Percentiles rank a stretch among this genome's conserved stretches.
phyloP scores from a whole-genome alignment of 2,329 filamentous ascomycete genomes.

The Biscogniauxia sp. region DNA sequence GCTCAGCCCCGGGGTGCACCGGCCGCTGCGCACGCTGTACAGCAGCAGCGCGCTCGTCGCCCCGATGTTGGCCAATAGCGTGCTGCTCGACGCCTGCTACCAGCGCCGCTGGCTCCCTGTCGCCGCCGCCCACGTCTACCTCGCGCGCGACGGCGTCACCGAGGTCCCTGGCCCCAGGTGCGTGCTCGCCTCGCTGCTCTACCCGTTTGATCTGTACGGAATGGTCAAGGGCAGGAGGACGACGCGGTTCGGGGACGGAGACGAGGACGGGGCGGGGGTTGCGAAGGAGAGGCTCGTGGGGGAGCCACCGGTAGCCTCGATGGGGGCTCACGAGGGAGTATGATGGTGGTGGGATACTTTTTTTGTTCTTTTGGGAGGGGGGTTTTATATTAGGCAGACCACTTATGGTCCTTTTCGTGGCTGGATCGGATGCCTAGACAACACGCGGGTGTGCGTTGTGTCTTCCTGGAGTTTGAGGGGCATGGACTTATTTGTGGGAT shows the following conservation, averaged over 20 bases:
- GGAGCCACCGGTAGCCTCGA: not conserved
- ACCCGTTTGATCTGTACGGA: slow-evolving; percentile 40
- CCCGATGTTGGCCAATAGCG: slow-evolving; percentile 51
- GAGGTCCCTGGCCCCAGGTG: slow-evolving; percentile 50
- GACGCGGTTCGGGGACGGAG: slow-evolving; percentile 38
- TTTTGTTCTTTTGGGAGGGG: no score
- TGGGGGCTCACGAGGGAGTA: not conserved
- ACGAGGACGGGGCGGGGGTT: slow-evolving; percentile 15
- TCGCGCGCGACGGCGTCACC: slow-evolving; percentile 47
- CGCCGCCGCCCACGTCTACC: slow-evolving; percentile 48
- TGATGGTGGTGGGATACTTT: not conserved
- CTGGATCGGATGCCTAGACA: not conserved
- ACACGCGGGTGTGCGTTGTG: not conserved
- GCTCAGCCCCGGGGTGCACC: slow-evolving; percentile 31
- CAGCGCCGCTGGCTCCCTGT: slow-evolving; percentile 51
- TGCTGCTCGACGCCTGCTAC: slow-evolving; percentile 50
- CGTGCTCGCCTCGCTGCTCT: slow-evolving; percentile 41
- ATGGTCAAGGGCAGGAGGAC: slow-evolving; percentile 32
- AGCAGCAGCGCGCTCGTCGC: slow-evolving; percentile 40
- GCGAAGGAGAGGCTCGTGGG: not conserved
- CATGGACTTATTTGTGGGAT: not conserved
- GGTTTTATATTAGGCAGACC: not conserved
- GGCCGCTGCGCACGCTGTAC: slow-evolving; percentile 49
- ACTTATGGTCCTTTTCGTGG: not conserved
- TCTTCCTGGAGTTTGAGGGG: not conserved